Base-by-base conservation (phyloP, 371 early-diverging fungal species). In the Rhizopus delemar region DNA sequence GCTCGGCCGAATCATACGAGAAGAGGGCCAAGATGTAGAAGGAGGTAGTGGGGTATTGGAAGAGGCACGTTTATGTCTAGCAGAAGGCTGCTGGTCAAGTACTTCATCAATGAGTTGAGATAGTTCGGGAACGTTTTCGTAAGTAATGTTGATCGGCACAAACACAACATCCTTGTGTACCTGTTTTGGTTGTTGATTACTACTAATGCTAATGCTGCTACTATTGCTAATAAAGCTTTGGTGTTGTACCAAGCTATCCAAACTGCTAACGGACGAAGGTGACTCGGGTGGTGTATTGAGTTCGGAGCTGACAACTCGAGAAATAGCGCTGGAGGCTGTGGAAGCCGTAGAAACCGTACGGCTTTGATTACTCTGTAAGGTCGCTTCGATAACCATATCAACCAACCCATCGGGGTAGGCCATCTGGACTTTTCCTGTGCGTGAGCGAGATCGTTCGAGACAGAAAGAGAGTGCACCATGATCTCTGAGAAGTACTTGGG, bases 61-160 rank as follows among this genome's bases (percentile, higher is more conserved):
- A 31, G 53, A 35, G 0, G 41, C 38, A 41, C 66, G 48, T 1
- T 34, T 60, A 12, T 61, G 51, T 29, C 39, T 36, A 2, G 22
- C 22, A 22, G 49, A 46, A 0, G 66, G 77, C 13, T 74, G 73
- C 29, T 77, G 78, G 59, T 80, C 81, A 28, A 80, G 41, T 0
- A 77, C 73, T 55, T 74, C 63, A 38, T 77, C 78, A 43, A 77
- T 68, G 11, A 80, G 57, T 50, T 64, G 64, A 13, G 78, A 56
- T 3, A 80, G 50, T 15, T 80, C 81, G 2, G 81, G 81, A 7
- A 75, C 64, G 29, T 65, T 75, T 49, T 80, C 81, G 49, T 77
- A 80, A 1, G 74, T 71, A 41, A 80, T 77, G 38, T 80, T 77
- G 54, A 80, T 75, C 2, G 81, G 81, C 0, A 80, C 71, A 51